Evolutionary conservation across 208 protist genomes (phyloP), one percentile per base, ranked within the genome.

Genomic region (Angomonas ambiguus): DNA sequence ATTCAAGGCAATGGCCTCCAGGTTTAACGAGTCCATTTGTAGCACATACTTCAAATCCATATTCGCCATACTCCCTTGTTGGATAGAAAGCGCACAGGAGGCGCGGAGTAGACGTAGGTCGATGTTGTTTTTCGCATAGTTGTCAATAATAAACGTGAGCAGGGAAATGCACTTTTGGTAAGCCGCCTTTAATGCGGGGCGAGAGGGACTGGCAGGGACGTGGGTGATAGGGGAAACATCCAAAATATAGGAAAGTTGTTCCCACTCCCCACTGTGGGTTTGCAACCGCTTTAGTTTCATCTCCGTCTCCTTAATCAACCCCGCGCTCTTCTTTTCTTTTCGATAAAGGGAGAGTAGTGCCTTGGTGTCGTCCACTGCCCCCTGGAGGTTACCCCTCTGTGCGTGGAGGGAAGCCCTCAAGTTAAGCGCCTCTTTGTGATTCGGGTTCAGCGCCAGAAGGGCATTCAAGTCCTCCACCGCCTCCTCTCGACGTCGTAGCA

Each of bases 71-170:
- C 78, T 34, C 65, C 76, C 85, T 62, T 94, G 51, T 4, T 79
- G 72, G 13, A 74, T 62, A 2, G 74, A 77, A 49, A 97, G 41
- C 25, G 92, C 92, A 62, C 92, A 97, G 20, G 85, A 79, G 16
- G 87, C 88, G 16, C 87, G 87, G 24, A 77, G 80, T 48, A 97
- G 73, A 0, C 92, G 87, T n/a, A 94, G 77, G n/a, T 81, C 79
- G 1, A 86, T 62, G 51, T 81, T 90, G 63, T 96, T 85, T 27
- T 67, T 72, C 6, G 76, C 78, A 56, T 89, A 92, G 25, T 91
- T 77, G 10, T 59, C 61, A 57, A 96, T 91, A 31, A 92, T 67
- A 18, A 65, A 69, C 8, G 68, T 71, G 0, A 96, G 69, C 1
- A 96, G 62, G 8, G 18, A 13, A 0, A 88, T 80, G 41, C 90